These are phyloP conservation scores for Ocimum tenuiflorum DNA, from an alignment of 257 asterid genomes.

Conservation along the genomic window DNA sequence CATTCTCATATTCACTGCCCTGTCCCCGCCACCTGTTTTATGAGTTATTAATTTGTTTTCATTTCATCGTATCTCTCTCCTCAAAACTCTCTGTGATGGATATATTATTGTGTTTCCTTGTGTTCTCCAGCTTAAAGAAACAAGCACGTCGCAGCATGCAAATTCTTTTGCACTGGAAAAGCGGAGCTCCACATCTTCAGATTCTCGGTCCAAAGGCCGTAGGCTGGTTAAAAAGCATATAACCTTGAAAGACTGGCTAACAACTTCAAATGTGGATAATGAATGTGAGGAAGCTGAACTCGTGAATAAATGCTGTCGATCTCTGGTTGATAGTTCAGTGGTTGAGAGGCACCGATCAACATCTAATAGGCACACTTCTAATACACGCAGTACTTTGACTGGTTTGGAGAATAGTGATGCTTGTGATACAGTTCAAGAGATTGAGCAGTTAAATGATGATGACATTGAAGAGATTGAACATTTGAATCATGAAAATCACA, in stretches of 20 bases:
- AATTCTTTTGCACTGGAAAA: constrained; percentile 33
- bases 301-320: constrained; percentile 15
- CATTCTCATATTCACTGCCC: neutral
- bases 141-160: constrained; percentile 26
- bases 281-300: constrained; percentile 11
- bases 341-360: constrained; percentile 24
- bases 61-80: no score
- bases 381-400: constrained; percentile 1
- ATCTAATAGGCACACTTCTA: constrained; percentile 25
- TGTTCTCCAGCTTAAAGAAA: constrained; percentile 31
- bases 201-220: constrained; percentile 32
- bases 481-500: constrained; percentile 27
- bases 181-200: constrained; percentile 27
- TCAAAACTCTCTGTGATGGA: constrained; percentile 9
- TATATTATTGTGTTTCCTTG: constrained; percentile 2
- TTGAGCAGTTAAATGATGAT: constrained; percentile 2
- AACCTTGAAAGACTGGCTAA: constrained; percentile 25
- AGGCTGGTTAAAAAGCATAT: constrained; percentile 50
- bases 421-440: constrained; percentile 24
- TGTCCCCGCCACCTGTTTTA: neutral
- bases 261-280: constrained; percentile 33
- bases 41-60: neutral
- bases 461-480: constrained; percentile 26
- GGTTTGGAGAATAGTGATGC: constrained; percentile 19
- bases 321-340: constrained; percentile 24